phyloP scores from a whole-genome alignment of 2,329 filamentous ascomycete genomes.

The Monosporascus ibericus region DNA sequence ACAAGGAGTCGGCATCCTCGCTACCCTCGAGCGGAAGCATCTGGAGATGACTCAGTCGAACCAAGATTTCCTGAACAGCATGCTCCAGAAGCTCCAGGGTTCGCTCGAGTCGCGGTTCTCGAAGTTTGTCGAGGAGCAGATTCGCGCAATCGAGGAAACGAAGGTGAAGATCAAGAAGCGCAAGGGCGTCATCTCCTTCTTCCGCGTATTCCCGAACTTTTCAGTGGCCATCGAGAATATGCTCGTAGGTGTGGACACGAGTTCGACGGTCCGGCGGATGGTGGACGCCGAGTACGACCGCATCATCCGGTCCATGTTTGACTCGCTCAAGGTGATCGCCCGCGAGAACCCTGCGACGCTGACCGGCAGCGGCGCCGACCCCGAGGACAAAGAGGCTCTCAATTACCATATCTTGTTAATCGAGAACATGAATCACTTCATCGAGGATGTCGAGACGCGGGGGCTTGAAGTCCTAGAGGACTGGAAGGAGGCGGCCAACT shows the following conservation, averaged over 20 bases:
- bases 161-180: conserved; percentile 99
- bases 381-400: conserved; percentile 90
- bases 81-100: conserved; percentile 73
- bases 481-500: conserved; percentile 72
- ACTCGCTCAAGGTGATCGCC: conserved; percentile 91
- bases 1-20: conserved; percentile 84
- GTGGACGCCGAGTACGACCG: conserved; percentile 84
- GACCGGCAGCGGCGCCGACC: conserved; percentile 41
- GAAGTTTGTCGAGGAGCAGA: conserved; percentile 90
- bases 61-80: conserved; percentile 80
- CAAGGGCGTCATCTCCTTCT: conserved; percentile 92
- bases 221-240: conserved; percentile 79
- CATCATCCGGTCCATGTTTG: conserved; percentile 93
- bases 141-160: conserved; percentile 92
- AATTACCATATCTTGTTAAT: conserved; percentile 97
- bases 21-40: conserved; percentile 72
- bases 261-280: conserved; percentile 62
- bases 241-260: conserved; percentile 53
- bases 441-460: conserved; percentile 79
- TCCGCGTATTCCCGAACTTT: conserved; percentile 87
- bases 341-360: conserved; percentile 55
- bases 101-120: conserved; percentile 70
- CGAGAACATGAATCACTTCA: conserved; percentile 97
- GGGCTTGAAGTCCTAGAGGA: conserved; percentile 71
- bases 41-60: conserved; percentile 79